These are phyloP conservation scores for Colletotrichum neosansevieriae DNA, from an alignment of 2,329 filamentous ascomycete genomes.

Conservation along the genomic window DNA sequence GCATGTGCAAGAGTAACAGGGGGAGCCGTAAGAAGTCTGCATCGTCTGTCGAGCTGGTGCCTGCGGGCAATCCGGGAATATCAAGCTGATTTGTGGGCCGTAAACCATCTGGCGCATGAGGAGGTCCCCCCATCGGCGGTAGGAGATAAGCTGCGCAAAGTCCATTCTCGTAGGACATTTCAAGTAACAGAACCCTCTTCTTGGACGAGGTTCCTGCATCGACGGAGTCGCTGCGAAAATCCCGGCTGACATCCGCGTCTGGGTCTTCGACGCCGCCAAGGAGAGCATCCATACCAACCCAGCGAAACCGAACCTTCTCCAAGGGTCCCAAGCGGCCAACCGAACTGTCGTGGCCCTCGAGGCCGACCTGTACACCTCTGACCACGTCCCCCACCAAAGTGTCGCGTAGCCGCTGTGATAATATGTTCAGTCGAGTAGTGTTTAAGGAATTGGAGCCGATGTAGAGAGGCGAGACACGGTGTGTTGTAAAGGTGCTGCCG, in stretches of 20 bases:
- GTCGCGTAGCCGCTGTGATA: constrained; percentile 65
- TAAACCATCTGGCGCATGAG: not conserved
- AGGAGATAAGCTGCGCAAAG: constrained; percentile 64
- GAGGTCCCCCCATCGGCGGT: constrained; percentile 46
- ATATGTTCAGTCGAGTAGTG: constrained; percentile 52
- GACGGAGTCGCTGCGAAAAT: constrained; percentile 24
- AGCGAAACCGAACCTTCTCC: constrained; percentile 60
- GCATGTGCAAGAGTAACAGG: constrained; percentile 68
- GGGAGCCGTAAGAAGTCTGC: constrained; percentile 61
- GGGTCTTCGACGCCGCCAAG: constrained; percentile 46
- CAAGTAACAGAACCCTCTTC: constrained; percentile 55
- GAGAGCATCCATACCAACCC: constrained; percentile 53
- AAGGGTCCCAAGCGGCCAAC: constrained; percentile 58
- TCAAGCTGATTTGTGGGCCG: constrained; percentile 1
- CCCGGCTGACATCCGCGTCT: constrained; percentile 20
- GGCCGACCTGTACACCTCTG: constrained; percentile 68
- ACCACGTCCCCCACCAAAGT: constrained; percentile 69
- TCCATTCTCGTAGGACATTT: constrained; percentile 66
- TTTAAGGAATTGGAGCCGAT: constrained; percentile 57
- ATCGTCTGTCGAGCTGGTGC: constrained; percentile 33
- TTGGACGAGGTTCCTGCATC: constrained; percentile 33
- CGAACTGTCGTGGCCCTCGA: constrained; percentile 54
- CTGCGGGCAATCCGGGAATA: constrained; percentile 17
- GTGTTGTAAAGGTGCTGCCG: constrained; percentile 69
- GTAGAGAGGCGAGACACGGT: constrained; percentile 67